A percentile compares a stretch with the other conserved stretches of the same genome.
These are phyloP conservation scores for Penicillium oxalicum DNA, from an alignment of 2,329 filamentous ascomycete species.

Conservation along the genomic window DNA sequence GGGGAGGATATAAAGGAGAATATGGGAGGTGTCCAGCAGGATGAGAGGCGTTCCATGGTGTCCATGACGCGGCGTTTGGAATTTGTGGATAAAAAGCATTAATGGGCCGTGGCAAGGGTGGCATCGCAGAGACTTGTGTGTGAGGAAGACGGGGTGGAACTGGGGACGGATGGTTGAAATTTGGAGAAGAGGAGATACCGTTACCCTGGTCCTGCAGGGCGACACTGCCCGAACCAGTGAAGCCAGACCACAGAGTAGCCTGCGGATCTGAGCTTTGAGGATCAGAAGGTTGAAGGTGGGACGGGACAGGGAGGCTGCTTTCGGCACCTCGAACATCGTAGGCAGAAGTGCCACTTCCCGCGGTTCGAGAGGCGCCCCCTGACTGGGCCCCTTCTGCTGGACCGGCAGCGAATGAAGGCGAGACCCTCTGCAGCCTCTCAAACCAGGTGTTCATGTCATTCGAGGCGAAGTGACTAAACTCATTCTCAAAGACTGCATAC, in stretches of 20 bases:
- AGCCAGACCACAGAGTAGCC: neutral
- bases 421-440: constrained; percentile 1
- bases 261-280: no score
- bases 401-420: neutral
- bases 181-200: neutral
- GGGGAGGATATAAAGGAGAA: neutral
- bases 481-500: constrained; percentile 33
- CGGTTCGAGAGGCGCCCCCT: neutral
- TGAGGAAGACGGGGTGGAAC: neutral
- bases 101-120: neutral
- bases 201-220: neutral
- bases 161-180: neutral
- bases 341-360: neutral
- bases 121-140: neutral
- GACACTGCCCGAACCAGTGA: neutral
- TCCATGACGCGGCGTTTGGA: neutral
- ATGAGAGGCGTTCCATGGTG: neutral
- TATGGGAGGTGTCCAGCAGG: no score
- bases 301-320: neutral
- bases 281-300: neutral
- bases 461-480: constrained; percentile 22
- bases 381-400: neutral
- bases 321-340: no score
- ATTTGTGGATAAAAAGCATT: neutral
- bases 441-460: constrained; percentile 7